Conservation (phyloP, 1,284 basidiomycete genomes). For the Singerocomus inundabilis region DNA sequence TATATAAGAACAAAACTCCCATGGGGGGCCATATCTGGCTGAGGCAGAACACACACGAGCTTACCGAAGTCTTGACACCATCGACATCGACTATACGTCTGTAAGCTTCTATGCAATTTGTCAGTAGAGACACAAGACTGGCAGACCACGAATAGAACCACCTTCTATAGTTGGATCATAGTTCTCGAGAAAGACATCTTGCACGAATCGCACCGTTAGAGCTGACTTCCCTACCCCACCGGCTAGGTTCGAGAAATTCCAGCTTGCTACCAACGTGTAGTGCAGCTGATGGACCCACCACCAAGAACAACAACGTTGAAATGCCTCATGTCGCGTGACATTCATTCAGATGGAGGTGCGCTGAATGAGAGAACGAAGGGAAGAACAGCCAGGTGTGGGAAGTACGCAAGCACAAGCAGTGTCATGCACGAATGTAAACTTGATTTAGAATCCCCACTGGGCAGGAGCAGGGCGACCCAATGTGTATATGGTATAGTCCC, state of each 20-base stretch:
- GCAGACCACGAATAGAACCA: constrained; percentile 24
- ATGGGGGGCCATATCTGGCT: constrained; percentile 12
- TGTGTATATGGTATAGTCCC: background rate
- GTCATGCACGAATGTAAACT: constrained; percentile 14
- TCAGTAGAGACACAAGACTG: constrained; percentile 5
- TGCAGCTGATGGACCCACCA: constrained; percentile 44
- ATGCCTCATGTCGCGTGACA: constrained; percentile 48
- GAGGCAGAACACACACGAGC: constrained; percentile 32
- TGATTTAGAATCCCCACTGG: constrained; percentile 13
- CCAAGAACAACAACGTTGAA: constrained; percentile 78
- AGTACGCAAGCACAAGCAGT: constrained; percentile 18
- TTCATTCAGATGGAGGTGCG: constrained; percentile 1
- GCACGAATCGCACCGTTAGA: constrained; percentile 71
- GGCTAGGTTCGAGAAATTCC: constrained; percentile 42
- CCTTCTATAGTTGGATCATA: constrained; percentile 87
- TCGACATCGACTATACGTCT: constrained; percentile 60
- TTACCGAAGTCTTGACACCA: constrained; percentile 53
- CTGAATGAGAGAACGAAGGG: constrained; percentile 14
- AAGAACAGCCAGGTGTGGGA: constrained; percentile 24
- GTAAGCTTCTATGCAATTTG: constrained; percentile 39
- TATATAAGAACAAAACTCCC: constrained; percentile 12
- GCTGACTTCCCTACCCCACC: constrained; percentile 86
- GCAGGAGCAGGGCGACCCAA: constrained; percentile 2
- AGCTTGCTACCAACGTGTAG: constrained; percentile 6
- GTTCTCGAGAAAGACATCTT: constrained; percentile 69